These are phyloP conservation scores for Yarrowia sp. DNA, from an alignment of 805 yeast species.

Conservation along the genomic window DNA sequence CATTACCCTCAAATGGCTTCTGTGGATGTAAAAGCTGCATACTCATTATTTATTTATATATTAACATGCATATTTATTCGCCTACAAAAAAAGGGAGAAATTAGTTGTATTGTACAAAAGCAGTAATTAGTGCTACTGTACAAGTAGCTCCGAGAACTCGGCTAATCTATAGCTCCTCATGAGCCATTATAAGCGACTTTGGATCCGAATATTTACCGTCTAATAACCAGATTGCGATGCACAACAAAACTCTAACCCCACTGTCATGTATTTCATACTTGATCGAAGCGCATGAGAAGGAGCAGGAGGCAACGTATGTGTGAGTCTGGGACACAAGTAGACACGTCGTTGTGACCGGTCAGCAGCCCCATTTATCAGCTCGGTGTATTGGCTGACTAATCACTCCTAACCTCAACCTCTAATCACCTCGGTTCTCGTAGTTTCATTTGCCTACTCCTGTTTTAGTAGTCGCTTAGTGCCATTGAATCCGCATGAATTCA, in stretches of 20 bases:
- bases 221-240: not conserved
- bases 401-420: too few species aligned
- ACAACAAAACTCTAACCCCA: not conserved
- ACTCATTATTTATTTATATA: conserved; percentile 16
- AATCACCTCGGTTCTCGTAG: not conserved
- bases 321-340: too few species aligned
- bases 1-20: conserved; percentile 42
- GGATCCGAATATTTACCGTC: too few species aligned
- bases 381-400: too few species aligned
- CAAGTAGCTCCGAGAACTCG: too few species aligned
- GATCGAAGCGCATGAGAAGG: not conserved
- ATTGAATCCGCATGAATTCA: conserved; percentile 11
- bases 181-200: not conserved
- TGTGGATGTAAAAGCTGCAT: conserved; percentile 43
- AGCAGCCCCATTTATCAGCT: too few species aligned
- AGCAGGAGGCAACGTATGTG: too few species aligned
- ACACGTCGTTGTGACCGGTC: too few species aligned
- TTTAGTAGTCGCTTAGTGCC: conserved; percentile 3
- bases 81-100: not conserved
- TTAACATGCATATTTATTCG: conserved; percentile 12
- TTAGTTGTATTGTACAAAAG: too few species aligned
- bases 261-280: not conserved
- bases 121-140: too few species aligned
- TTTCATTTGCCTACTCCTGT: not conserved
- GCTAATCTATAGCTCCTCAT: too few species aligned